Conservation (phyloP, 2,329 filamentous ascomycete genomes). For the Alternaria metachromatica region DNA sequence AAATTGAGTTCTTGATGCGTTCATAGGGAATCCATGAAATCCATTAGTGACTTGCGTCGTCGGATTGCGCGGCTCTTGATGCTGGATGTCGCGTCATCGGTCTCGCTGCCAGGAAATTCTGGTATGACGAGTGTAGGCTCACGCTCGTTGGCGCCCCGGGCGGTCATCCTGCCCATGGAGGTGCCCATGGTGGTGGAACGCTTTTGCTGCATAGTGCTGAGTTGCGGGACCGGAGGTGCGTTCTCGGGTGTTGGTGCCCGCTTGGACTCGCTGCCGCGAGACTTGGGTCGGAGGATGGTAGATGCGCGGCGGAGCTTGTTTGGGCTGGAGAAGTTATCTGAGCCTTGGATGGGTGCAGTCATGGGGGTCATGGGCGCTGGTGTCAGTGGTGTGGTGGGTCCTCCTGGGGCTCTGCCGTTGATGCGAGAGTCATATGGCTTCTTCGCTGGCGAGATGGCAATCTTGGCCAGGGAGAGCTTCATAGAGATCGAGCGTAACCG, state of each 20-base stretch:
- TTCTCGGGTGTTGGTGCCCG: slow-evolving; percentile 32
- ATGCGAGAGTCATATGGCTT: slow-evolving; percentile 41
- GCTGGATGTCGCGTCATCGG: slow-evolving; percentile 20
- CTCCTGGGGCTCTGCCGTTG: slow-evolving; percentile 31
- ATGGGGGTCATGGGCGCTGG: slow-evolving; percentile 39
- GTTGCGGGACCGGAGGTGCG: slow-evolving; percentile 29
- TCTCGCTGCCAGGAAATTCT: slow-evolving; percentile 34
- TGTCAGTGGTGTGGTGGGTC: slow-evolving; percentile 38
- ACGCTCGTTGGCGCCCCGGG: slow-evolving; percentile 46
- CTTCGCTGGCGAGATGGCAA: slow-evolving; percentile 44
- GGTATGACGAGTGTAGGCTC: slow-evolving; percentile 44
- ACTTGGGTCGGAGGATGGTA: slow-evolving; percentile 37
- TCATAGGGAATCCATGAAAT: slow-evolving; percentile 35
- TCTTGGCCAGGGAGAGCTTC: slow-evolving; percentile 47
- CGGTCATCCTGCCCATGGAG: slow-evolving; percentile 32
- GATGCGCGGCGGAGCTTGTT: slow-evolving; percentile 42
- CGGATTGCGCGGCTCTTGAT: slow-evolving; percentile 38
- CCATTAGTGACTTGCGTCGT: slow-evolving; percentile 49
- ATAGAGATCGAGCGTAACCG: slow-evolving; percentile 48
- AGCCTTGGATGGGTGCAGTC: slow-evolving; percentile 38
- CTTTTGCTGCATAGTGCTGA: slow-evolving; percentile 23
- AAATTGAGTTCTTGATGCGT: slow-evolving; percentile 10
- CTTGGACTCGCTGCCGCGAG: slow-evolving; percentile 20
- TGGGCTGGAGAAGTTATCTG: slow-evolving; percentile 24
- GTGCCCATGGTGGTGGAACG: slow-evolving; percentile 22